Base-by-base conservation (phyloP, 192 early-diverging fungal species). In the Coemansia sp. region DNA sequence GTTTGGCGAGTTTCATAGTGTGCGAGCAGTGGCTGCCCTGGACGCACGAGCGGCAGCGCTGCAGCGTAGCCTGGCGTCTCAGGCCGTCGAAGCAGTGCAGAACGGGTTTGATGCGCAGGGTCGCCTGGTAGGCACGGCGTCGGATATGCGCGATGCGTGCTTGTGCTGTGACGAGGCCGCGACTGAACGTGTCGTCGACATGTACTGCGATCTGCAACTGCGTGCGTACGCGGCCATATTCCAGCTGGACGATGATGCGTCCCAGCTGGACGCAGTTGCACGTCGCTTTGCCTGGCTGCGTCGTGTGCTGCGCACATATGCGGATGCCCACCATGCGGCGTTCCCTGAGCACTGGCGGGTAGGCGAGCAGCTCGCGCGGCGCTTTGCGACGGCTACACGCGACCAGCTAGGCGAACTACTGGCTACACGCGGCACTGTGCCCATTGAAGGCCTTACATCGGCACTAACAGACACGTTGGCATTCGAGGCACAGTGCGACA, bases 211-310 rank as follows among this genome's bases (percentile, higher is more conserved):
- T 7, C 36, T 81, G 40, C 89, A 95, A 52, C 69, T 99, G 25
- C 75, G 83, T 19, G 85, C 87, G 21, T 99, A 99, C 51, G 57
- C 82, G 3, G 78, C 67, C 6, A 82, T 94, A 17, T 94, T 96
- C 56, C 78, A 85, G 41, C 57, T 80, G 13, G 54, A 64, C 28
- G 79, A 82, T 36, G 78, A 95, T 65, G 86, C 87, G 11, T 73
- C 90, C n/a, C 84, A 84, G 22, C 60, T 98, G 1, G 89, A 88
- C 38, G 83, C 91, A 33, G 81, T 90, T 0, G 85, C 88, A 5
- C 74, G 92, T 19, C 77, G 96, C 19, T 97, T 93, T 62, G 88
- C 94, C 3, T 97, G 92, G 88, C 64, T 99, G 23, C 88, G 93
- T 46, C 78, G 94, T 16, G 67, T 86, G n/a, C 55, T 97, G 29